Evolutionary conservation across 2,329 filamentous ascomycete genomes (phyloP).

Genomic region (Plectosphaerella sp.): DNA sequence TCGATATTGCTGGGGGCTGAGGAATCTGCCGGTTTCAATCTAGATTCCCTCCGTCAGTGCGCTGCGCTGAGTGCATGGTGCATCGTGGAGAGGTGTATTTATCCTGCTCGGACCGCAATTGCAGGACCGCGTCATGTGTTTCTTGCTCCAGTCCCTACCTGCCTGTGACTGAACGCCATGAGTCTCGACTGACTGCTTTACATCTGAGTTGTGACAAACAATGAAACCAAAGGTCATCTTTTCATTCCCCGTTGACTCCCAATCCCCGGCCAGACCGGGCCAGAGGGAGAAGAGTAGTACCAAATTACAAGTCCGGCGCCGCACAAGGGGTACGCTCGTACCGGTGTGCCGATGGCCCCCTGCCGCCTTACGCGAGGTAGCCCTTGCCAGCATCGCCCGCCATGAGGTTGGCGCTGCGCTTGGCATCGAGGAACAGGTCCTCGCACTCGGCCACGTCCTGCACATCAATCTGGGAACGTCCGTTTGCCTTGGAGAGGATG

Average conservation of each 20-base stretch:
- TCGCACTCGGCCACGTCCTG: slow-evolving; percentile 77
- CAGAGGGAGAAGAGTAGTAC: background rate
- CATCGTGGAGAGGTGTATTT: too few relatives aligned
- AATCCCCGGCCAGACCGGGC: background rate
- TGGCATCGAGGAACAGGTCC: slow-evolving; percentile 78
- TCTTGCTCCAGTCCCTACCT: background rate
- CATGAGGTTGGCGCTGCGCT: slow-evolving; percentile 70
- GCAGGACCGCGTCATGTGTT: background rate
- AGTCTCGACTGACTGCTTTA: background rate
- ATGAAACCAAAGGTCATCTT: background rate
- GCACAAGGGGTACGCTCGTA: background rate
- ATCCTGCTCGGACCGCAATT: background rate
- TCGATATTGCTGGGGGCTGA: too few relatives aligned
- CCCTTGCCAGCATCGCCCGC: slow-evolving; percentile 56
- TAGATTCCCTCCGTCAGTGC: too few relatives aligned
- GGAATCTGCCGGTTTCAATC: too few relatives aligned
- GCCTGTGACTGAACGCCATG: background rate
- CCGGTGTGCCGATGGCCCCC: background rate
- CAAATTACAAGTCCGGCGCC: background rate
- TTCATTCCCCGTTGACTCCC: background rate
- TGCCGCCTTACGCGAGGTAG: slow-evolving; percentile 53
- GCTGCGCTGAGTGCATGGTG: too few relatives aligned
- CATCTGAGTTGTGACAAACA: background rate
- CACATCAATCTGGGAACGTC: slow-evolving; percentile 70
- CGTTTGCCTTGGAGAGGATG: slow-evolving; percentile 84